phyloP scores from a whole-genome alignment of 768 basidiomycete genomes.

The Trametopsis cervina region DNA sequence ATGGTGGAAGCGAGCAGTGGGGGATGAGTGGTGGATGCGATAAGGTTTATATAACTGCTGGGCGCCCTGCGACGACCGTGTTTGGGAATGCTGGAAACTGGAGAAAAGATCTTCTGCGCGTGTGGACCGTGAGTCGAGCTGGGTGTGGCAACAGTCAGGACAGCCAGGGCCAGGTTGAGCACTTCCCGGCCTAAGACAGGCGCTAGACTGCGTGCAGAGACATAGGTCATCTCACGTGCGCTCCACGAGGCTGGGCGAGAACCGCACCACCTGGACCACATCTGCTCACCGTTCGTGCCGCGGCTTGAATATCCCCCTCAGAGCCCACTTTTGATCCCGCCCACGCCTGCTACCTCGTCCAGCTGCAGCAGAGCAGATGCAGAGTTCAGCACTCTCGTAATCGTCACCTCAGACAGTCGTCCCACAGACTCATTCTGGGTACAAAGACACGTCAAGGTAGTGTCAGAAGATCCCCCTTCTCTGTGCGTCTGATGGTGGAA shows the following conservation, averaged over 20 bases:
- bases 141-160: background rate
- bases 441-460: background rate
- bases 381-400: background rate
- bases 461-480: background rate
- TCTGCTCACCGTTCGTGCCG: background rate
- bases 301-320: background rate
- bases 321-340: no score
- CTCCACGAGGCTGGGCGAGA: background rate
- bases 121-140: conserved; percentile 2
- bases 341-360: background rate
- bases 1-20: conserved; percentile 32
- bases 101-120: conserved; percentile 1
- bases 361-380: no score
- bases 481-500: background rate
- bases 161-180: conserved; percentile 3
- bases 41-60: conserved; percentile 16
- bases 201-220: no score
- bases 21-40: conserved; percentile 13
- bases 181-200: conserved; percentile 7
- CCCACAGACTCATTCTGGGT: no score
- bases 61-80: conserved; percentile 2
- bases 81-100: background rate
- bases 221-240: background rate
- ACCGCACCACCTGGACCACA: background rate
- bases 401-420: background rate